Evolutionary conservation across 192 early-diverging fungal species (phyloP).

Genomic region (Podila verticillata): DNA sequence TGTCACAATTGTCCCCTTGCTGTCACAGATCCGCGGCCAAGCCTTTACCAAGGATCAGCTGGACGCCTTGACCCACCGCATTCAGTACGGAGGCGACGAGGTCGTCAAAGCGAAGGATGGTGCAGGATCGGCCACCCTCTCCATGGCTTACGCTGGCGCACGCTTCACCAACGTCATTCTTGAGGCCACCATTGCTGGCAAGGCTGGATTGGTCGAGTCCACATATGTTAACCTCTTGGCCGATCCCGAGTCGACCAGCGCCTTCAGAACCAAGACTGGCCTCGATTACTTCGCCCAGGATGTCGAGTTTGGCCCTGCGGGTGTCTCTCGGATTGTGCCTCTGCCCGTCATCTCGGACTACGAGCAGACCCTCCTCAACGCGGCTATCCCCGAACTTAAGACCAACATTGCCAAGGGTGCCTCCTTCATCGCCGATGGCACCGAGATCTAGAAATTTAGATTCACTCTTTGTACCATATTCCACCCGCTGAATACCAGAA

Average conservation of each 20-base stretch:
- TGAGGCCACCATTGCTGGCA: slow-evolving; percentile 76
- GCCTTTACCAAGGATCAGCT: slow-evolving; percentile 86
- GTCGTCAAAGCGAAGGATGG: slow-evolving; percentile 99
- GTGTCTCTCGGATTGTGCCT: slow-evolving; percentile 88
- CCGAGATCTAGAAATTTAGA: not conserved
- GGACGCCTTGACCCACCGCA: slow-evolving; percentile 92
- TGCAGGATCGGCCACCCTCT: slow-evolving; percentile 87
- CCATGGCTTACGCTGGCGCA: slow-evolving; percentile 90
- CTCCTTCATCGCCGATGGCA: slow-evolving; percentile 22
- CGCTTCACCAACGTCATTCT: slow-evolving; percentile 93
- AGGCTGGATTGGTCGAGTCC: slow-evolving; percentile 89
- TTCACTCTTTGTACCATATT: not conserved
- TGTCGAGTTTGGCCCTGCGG: slow-evolving; percentile 82
- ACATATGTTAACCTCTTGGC: slow-evolving; percentile 85
- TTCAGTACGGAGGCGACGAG: slow-evolving; percentile 99
- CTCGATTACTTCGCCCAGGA: slow-evolving; percentile 83
- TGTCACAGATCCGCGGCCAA: slow-evolving; percentile 79
- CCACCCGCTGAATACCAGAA: not conserved
- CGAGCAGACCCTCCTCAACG: slow-evolving; percentile 87
- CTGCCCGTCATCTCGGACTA: slow-evolving; percentile 82
- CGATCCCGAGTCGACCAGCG: slow-evolving; percentile 39
- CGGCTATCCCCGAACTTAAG: slow-evolving; percentile 90
- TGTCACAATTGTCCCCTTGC: slow-evolving; percentile 95
- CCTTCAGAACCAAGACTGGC: slow-evolving; percentile 36
- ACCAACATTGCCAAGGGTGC: slow-evolving; percentile 92